Base-by-base conservation (phyloP, 805 yeast genomes). In the Kluyveromyces starmeri region DNA sequence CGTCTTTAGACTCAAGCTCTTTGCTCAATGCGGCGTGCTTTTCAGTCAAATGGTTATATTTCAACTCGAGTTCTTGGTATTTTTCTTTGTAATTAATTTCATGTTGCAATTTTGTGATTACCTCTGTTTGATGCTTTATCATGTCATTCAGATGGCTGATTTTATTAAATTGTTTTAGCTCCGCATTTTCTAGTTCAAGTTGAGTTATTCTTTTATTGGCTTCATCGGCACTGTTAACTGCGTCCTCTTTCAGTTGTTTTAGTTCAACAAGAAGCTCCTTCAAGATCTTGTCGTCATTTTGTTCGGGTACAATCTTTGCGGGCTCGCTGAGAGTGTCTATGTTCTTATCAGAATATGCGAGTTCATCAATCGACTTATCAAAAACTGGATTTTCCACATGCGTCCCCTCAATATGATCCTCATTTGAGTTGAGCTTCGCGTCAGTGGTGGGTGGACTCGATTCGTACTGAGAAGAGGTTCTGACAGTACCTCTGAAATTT, bases 121-220 rank as follows among this genome's bases (percentile, higher is more conserved):
- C 57, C 3, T 53, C 58, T 35, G 70, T 71, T 53, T 75, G 86
- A 5, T 58, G 54, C 43, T 71, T 67, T 19, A 81, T 66, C 16
- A 80, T 49, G 13, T 62, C 57, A 46, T 78, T 79, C 49, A 81
- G 55, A 14, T 65, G 65, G 9, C 65, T 59, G 21, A 77, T 7
- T 50, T 47, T 7, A 44, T 45, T 4, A 58, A 62, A 11, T 46
- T 32, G 3, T 32, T 20, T 40, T 48, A 61, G 38, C 14, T 41
- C 35, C 2, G 34, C 26, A 22, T 58, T 55, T 35, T 62, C 64
- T 5, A 33, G 18, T 43, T 77, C 83, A 22, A 81, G 58, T 14
- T 48, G 46, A 15, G 54, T 55, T 15, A 80, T 75, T 37, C 68
- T 69, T 13, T 65, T 65, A 43, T 75, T 70, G 0, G 86, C 88